Evolutionary conservation across 2,329 filamentous ascomycete genomes (phyloP).

Genomic region (Cordyceps militaris): DNA sequence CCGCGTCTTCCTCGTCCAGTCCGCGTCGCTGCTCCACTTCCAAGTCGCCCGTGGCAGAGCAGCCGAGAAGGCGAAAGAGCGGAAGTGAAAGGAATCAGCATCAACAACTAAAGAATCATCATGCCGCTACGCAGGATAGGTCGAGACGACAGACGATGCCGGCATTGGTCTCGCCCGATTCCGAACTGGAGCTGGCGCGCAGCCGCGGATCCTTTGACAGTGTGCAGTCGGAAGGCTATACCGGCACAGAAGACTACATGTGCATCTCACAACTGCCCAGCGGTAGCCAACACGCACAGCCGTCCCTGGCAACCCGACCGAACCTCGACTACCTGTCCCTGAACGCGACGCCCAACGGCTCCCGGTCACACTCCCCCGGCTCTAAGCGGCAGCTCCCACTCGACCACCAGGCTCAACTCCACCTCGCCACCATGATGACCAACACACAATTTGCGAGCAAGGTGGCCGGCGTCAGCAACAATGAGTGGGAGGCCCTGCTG

Average conservation of each 20-base stretch:
- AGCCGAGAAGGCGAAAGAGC: slow-evolving; percentile 38
- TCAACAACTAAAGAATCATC: slow-evolving; percentile 23
- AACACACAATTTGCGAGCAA: slow-evolving; percentile 22
- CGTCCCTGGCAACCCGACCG: slow-evolving; percentile 26
- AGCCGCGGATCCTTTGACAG: slow-evolving; percentile 45
- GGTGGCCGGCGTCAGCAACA: slow-evolving; percentile 44
- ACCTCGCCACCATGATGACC: slow-evolving; percentile 20
- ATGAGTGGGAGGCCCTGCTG: slow-evolving; percentile 78
- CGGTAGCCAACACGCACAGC: slow-evolving; percentile 26
- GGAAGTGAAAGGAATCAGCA: slow-evolving; percentile 32
- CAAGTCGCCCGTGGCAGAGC: slow-evolving; percentile 34
- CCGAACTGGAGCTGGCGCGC: slow-evolving; percentile 33
- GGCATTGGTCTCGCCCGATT: slow-evolving; percentile 25
- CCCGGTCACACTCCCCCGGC: slow-evolving; percentile 42
- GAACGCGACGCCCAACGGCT: slow-evolving; percentile 38
- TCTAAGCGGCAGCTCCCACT: slow-evolving; percentile 25
- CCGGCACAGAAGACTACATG: slow-evolving; percentile 40
- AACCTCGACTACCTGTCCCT: slow-evolving; percentile 57
- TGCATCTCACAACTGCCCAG: slow-evolving; percentile 38
- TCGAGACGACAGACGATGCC: slow-evolving; percentile 51
- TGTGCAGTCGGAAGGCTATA: slow-evolving; percentile 26
- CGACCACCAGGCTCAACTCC: slow-evolving; percentile 19
- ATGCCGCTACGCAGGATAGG: slow-evolving; percentile 39
- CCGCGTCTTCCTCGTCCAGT: slow-evolving; percentile 16
- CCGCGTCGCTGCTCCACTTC: slow-evolving; percentile 30